Evolutionary conservation across 371 early-diverging fungal species (phyloP).

Genomic region (Mucor mucedo): DNA sequence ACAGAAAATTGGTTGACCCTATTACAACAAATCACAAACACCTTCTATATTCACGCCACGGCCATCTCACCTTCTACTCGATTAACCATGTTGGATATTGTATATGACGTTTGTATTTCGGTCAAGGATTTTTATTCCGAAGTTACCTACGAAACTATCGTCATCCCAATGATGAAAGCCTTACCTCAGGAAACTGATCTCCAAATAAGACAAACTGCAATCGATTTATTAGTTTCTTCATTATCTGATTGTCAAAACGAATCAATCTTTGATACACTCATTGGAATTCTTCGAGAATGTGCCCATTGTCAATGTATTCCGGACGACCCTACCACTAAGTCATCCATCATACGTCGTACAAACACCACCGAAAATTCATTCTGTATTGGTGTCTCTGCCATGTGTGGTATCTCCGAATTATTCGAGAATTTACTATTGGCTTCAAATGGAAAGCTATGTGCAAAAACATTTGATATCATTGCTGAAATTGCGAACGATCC

Average conservation of each 20-base stretch:
- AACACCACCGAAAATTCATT: not conserved
- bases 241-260: slow-evolving; percentile 41
- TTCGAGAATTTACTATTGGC: slow-evolving; percentile 38
- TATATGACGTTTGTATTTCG: slow-evolving; percentile 60
- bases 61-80: slow-evolving; percentile 33
- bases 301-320: slow-evolving; percentile 46
- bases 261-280: slow-evolving; percentile 49
- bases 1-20: slow-evolving; percentile 64
- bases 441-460: slow-evolving; percentile 45
- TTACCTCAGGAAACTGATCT: slow-evolving; percentile 58
- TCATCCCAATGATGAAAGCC: slow-evolving; percentile 63
- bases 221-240: slow-evolving; percentile 55
- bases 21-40: slow-evolving; percentile 57
- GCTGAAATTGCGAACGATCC: slow-evolving; percentile 50
- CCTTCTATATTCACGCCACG: slow-evolving; percentile 57
- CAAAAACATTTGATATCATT: slow-evolving; percentile 54
- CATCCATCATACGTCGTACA: not conserved
- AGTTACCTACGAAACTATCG: slow-evolving; percentile 51
- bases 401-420: slow-evolving; percentile 44
- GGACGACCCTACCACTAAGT: not conserved
- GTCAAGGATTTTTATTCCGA: slow-evolving; percentile 65
- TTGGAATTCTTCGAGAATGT: slow-evolving; percentile 49
- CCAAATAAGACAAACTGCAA: slow-evolving; percentile 50
- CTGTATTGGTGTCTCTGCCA: slow-evolving; percentile 41
- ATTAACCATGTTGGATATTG: slow-evolving; percentile 58